Base-by-base conservation (phyloP, 257 asterid genomes). In the Forsythia suspensa region DNA sequence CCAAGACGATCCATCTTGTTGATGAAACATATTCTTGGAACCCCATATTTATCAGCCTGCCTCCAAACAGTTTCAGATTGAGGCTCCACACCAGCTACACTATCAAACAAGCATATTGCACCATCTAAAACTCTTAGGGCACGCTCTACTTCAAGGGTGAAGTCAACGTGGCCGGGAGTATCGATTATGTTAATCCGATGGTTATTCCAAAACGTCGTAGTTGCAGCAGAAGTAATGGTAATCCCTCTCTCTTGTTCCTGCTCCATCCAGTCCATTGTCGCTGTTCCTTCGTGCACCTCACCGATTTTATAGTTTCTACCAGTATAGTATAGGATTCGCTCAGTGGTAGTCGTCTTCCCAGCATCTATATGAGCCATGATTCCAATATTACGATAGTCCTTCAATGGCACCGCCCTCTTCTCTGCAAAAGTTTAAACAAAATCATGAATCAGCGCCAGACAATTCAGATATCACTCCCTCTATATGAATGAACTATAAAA, bases 231-330 rank as follows among this genome's bases (percentile, higher is more conserved):
- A 16, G 99, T 95, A 72, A 95, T 95, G 46, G 97, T 93, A 40
- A 95, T 95, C 66, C 99, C 98, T 82, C 99, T 85, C 84, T 95
- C 99, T 76, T 95, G 99, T 80, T 95, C 99, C 81, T 93, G 99
- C 88, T 95, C 99, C 99, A 95, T 95, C 99, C 99, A 95, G 85
- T 95, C 99, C 98, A 95, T 95, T 0, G 99, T 93, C 75, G 99
- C 98, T 37, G 99, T 95, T 66, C 99, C 98, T 79, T 93, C 99
- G 15, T 95, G 99, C 57, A 95, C 99, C 83, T 95, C 99, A 18
- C 99, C 99, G 7, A 95, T 93, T 86, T 95, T 95, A 90, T 95
- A 95, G 89, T 90, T 95, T 84, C 92, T 82, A 18, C 99, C 99
- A 1, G 99, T 95, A 76, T 95, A 93, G 87, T 85, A 95, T 20